Evolutionary conservation across 2,329 filamentous ascomycete genomes (phyloP), one percentile per base, ranked within the genome.

Genomic region (Neonectria ditissima): DNA sequence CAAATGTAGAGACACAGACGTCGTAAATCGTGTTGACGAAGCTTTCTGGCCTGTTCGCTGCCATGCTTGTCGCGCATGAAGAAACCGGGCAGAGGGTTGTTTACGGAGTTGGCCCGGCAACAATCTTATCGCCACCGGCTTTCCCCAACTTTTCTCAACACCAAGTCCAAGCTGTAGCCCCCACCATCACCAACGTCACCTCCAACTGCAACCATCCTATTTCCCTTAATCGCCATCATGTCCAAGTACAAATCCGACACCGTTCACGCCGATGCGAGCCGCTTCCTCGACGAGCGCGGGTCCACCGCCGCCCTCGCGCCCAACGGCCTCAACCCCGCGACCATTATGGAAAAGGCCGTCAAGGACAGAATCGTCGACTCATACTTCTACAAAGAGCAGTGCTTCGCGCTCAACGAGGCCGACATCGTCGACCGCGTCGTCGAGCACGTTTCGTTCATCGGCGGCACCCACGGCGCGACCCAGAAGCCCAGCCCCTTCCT

Each of bases 381-480:
- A 56, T 97, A 97, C 81, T 99, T 97, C 83, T 99, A 94, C 92
- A 97, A 97, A 80, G 96, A 98, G 81, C 94, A 97, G 82, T 97
- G 96, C 78, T 99, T 98, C 80, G 96, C 92, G 44, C 86, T 99
- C 69, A 99, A 98, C 82, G 89, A 91, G 76, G 88, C 88, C 55
- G 87, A 90, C 79, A 83, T 99, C 6, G 91, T 97, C 73, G 93
- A 97, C 81, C 92, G 96, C 68, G 94, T 97, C 0, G 92, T 93
- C 26, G 91, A 95, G 72, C 86, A 90, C 79, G 87, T 99, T 50
- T 86, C 83, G 52, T 96, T 91, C 79, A 87, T 99, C 60, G 96
- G 94, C 67, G 96, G 96, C 70, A 97, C 94, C 5, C 93, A 93
- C 74, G 94, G 94, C 56, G 87, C 89, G 18, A 86, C 89, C 51